Conservation (phyloP, 176 grass and related monocot species). For the Aegilops speltoides region DNA sequence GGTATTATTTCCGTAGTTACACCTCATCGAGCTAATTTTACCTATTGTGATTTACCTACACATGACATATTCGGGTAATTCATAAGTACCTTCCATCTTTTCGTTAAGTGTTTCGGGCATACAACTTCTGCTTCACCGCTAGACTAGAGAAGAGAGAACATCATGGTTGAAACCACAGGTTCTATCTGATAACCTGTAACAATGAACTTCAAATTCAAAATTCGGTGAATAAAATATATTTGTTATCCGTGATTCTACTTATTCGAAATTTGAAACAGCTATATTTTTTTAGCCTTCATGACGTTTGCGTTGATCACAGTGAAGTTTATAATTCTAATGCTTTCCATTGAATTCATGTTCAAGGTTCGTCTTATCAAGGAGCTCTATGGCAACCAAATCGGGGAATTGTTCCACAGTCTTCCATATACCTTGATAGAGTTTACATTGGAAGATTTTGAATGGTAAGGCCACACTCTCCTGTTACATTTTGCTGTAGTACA, state of each 20-base stretch:
- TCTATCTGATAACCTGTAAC: neutral
- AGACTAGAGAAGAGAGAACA: neutral
- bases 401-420: constrained; percentile 78
- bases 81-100: neutral
- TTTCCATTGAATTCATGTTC: constrained; percentile 34
- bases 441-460: constrained; percentile 86
- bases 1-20: neutral
- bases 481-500: neutral
- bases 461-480: constrained; percentile 47
- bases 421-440: constrained; percentile 91
- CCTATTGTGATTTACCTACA: neutral
- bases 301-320: neutral
- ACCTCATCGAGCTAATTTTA: neutral
- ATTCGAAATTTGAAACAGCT: neutral
- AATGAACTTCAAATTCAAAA: neutral
- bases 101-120: neutral
- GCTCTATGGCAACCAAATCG: constrained; percentile 89
- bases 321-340: constrained; percentile 7
- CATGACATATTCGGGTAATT: neutral
- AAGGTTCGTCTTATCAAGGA: constrained; percentile 96
- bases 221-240: neutral
- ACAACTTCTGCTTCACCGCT: neutral
- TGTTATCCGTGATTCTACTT: neutral
- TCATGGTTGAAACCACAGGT: neutral
- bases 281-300: neutral